These are phyloP conservation scores for Poa annua DNA, from an alignment of 176 grass and related monocot genomes.

Conservation along the genomic window DNA sequence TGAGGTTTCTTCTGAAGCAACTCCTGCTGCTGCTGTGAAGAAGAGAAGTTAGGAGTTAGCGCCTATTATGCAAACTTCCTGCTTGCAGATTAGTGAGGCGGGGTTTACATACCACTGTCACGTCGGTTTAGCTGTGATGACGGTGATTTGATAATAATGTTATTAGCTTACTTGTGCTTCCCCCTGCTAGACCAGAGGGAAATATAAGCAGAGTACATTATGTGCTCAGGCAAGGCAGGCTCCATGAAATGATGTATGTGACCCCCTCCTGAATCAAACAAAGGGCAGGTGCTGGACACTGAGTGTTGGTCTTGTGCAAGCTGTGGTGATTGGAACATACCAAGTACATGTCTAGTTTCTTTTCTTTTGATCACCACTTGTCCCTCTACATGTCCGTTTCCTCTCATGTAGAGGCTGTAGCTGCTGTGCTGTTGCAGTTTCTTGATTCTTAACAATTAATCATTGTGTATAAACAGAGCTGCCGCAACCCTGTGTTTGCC, in stretches of 20 bases:
- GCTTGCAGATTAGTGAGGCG: constrained; percentile 37
- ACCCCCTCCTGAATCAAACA: background rate
- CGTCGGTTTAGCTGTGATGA: constrained; percentile 21
- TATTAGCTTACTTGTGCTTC: background rate
- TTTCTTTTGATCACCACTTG: background rate
- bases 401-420: background rate
- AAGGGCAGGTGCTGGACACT: background rate
- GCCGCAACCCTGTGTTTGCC: background rate
- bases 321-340: background rate
- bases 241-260: constrained; percentile 18
- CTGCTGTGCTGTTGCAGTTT: background rate
- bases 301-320: background rate
- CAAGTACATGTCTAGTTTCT: background rate
- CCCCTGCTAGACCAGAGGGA: constrained; percentile 3
- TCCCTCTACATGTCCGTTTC: background rate
- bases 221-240: background rate
- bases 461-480: background rate
- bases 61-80: constrained; percentile 40
- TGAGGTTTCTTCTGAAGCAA: constrained; percentile 37
- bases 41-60: constrained; percentile 43
- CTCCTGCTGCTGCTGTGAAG: no score
- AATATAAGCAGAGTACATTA: background rate
- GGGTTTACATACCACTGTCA: background rate
- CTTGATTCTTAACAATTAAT: background rate
- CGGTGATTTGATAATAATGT: constrained; percentile 36